Conservation (phyloP, 2,329 filamentous ascomycete genomes). For the Trichoderma breve region DNA sequence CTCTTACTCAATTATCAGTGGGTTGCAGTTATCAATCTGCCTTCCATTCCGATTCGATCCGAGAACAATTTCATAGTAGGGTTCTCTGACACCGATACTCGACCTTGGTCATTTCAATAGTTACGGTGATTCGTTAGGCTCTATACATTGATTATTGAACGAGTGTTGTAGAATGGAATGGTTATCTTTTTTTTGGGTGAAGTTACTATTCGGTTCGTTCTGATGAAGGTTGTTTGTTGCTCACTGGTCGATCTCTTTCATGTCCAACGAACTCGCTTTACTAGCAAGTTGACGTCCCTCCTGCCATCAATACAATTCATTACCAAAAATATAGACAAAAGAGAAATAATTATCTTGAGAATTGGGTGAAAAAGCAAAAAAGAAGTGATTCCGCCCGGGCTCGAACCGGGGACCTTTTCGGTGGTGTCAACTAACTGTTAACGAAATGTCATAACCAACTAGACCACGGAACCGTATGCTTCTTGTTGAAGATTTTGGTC, state of each 20-base stretch:
- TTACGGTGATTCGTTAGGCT: slow-evolving; percentile 63
- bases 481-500: background rate
- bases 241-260: too few species aligned
- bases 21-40: slow-evolving; percentile 54
- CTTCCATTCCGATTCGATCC: slow-evolving; percentile 52
- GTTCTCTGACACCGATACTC: slow-evolving; percentile 59
- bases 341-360: background rate
- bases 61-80: slow-evolving; percentile 48
- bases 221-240: too few species aligned
- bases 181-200: background rate
- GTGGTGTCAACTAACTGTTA: slow-evolving; percentile 32
- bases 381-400: slow-evolving; percentile 38
- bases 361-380: slow-evolving; percentile 13
- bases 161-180: background rate
- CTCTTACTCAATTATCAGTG: slow-evolving; percentile 50
- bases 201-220: background rate
- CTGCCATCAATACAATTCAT: background rate
- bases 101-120: slow-evolving; percentile 40
- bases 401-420: slow-evolving; percentile 42
- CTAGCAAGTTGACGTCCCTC: background rate
- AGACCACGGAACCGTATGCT: slow-evolving; percentile 37
- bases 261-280: background rate
- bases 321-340: background rate
- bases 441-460: slow-evolving; percentile 42
- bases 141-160: slow-evolving; percentile 46